Conservation (phyloP, 2,329 filamentous ascomycete species). For the Fusarium concolor region DNA sequence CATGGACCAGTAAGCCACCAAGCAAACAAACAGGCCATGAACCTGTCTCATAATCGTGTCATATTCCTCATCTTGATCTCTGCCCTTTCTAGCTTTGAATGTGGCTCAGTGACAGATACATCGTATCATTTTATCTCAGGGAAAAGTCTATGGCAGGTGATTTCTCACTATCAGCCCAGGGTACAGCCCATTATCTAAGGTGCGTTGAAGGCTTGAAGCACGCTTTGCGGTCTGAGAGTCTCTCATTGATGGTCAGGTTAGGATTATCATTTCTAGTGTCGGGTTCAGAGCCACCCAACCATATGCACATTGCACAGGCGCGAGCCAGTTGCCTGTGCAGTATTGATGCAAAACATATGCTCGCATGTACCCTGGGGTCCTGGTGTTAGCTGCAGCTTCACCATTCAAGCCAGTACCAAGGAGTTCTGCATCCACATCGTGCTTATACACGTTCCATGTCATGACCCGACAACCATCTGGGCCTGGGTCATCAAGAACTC, state of each 20-base stretch:
- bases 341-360: neutral
- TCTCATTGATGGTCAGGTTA: neutral
- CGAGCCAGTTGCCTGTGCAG: too few relatives aligned
- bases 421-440: neutral
- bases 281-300: neutral
- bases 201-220: neutral
- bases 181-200: neutral
- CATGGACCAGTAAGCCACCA: neutral
- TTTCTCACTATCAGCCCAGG: neutral
- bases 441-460: neutral
- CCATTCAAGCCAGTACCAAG: neutral
- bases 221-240: neutral
- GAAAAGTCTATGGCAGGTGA: neutral
- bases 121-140: neutral
- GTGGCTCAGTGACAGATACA: neutral
- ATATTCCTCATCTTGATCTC: neutral
- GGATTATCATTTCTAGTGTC: neutral
- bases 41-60: conserved; percentile 1
- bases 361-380: neutral
- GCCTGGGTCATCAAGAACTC: neutral
- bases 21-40: conserved; percentile 3
- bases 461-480: neutral
- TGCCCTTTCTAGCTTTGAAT: conserved; percentile 1
- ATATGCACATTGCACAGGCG: neutral
- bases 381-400: neutral